Base-by-base conservation (phyloP, 495 filamentous ascomycete genomes). In the Margaritispora aquatica region DNA sequence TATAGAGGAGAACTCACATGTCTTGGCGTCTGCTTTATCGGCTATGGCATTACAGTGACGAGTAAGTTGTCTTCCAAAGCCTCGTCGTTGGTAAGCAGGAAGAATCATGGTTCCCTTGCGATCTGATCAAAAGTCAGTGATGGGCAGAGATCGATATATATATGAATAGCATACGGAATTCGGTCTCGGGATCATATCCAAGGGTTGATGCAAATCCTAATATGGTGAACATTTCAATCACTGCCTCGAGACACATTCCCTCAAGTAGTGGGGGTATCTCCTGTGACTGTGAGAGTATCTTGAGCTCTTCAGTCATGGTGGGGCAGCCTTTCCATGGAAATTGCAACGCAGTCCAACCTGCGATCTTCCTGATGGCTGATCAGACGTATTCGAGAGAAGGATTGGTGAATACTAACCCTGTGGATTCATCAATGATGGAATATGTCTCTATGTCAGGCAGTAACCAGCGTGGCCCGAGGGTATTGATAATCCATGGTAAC, bases 81-180 rank as follows among this genome's bases (percentile, higher is more conserved):
- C 57, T n/a, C 19, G 38, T n/a, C 47, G 51, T 31, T 59, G 61
- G 31, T 55, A 60, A 11, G 46, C 51, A n/a, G 61, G 61, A 22
- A 51, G 61, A 7, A 53, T 34, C 29, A 58, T 59, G 13, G 44
- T 57, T 23, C 57, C 57, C 31, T 52, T 63, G 2, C 57, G 56
- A 23, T 63, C 61, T 59, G 36, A 20, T 47, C 17, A 46, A 2
- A 26, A 23, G 21, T 23, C 48, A 24, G 21, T 27, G 26, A 2
- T 34, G 3, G 1, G 56, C 26, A 36, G n/a, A 48, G 48, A 59
- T 10, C 11, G 27, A 50, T 17, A 20, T 38, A 48, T 13, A n/a
- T n/a, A n/a, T n/a, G n/a, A n/a, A n/a, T n/a, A n/a, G 2, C 61
- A 36, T 31, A 63, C 55, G 61, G 34, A 56, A 63, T 27, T 63